Evolutionary conservation across 2,329 filamentous ascomycete genomes (phyloP), one percentile per base, ranked within the genome.

Genomic region (Trichoderma gracile): DNA sequence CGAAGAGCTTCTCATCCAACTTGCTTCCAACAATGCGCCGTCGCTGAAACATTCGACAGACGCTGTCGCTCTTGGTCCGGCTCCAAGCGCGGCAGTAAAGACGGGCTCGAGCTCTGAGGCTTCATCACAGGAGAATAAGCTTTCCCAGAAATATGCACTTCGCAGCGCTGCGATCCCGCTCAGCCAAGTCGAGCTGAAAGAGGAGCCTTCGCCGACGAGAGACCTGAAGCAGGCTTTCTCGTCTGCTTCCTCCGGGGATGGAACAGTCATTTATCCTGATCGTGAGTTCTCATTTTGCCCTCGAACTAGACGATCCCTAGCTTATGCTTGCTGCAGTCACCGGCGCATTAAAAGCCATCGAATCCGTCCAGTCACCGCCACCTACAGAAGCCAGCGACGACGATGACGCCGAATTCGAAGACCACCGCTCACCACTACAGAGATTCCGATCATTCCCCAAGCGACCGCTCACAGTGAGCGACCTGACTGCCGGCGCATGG

Each of bases 401-500:
- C 17, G 66, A 65, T 9, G 61, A 66, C 25, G 8, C 2, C 56
- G 55, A 42, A 50, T 67, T 69, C 23, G 67, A 74, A 12, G 79
- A 81, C 57, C 72, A 69, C 2, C 76, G 75, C 21, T 81, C 83
- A 1, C 93, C 93, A 0, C 78, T 97, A 2, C 84, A 92, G 67
- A 86, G 90, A 40, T 97, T 96, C 71, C 89, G 93, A 43, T 87
- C 86, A 1, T 88, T 84, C 63, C 92, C 92, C 0, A 89, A 84
- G 72, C 94, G 92, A 73, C 87, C 91, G 0, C 82, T 98, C 8
- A 92, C 91, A 0, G 95, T 98, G 1, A 93, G 91, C 2, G 95
- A 99, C 75, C 79, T 98, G 25, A 87, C 93, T 0, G 90, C 92
- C 1, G 93, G 93, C 2, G 89, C 93, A 8, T 99, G 95, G 95